Evolutionary conservation across 768 basidiomycete species (phyloP), one percentile per base, ranked within the genome.

Genomic region (Mrakia hoshinonis): DNA sequence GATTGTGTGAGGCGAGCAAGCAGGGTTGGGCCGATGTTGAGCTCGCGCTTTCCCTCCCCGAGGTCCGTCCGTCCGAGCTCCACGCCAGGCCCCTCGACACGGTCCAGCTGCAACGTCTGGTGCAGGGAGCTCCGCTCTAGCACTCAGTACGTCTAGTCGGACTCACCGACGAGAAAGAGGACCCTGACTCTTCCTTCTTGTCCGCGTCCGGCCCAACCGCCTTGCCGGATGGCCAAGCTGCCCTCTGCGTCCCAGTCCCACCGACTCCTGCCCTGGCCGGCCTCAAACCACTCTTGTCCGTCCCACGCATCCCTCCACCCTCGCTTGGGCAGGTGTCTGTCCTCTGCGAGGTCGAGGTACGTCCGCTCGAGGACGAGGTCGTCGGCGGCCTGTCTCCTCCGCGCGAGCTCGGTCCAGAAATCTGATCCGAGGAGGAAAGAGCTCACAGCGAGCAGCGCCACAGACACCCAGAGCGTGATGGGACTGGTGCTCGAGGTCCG

Each of bases 101-200:
- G n/a, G n/a, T n/a, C n/a, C n/a, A n/a, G n/a, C n/a, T n/a, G n/a
- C n/a, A n/a, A n/a, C n/a, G n/a, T n/a, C n/a, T n/a, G n/a, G n/a
- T n/a, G n/a, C n/a, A n/a, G n/a, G n/a, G n/a, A n/a, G n/a, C n/a
- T n/a, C n/a, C n/a, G n/a, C n/a, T n/a, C n/a, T n/a, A n/a, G n/a
- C n/a, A n/a, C n/a, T n/a, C n/a, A n/a, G 4, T 24, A 22, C 24
- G 43, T 24, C 46, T 39, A 24, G 20, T 10, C 20, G 1, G 48
- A 76, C 78, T 76, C 38, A 79, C 78, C 78, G 3, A 77, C 77
- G 39, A 80, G 71, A 49, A 80, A 79, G 60, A 80, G 58, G 47
- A 80, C 71, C 52, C 78, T 74, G 62, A 75, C 72, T 51, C 22
- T 70, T 13, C 69, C 69, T 0, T n/a, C 51, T 24, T 70, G 51